Evolutionary conservation across 179 eudicot species (phyloP).

Genomic region (Beta corolliflora): DNA sequence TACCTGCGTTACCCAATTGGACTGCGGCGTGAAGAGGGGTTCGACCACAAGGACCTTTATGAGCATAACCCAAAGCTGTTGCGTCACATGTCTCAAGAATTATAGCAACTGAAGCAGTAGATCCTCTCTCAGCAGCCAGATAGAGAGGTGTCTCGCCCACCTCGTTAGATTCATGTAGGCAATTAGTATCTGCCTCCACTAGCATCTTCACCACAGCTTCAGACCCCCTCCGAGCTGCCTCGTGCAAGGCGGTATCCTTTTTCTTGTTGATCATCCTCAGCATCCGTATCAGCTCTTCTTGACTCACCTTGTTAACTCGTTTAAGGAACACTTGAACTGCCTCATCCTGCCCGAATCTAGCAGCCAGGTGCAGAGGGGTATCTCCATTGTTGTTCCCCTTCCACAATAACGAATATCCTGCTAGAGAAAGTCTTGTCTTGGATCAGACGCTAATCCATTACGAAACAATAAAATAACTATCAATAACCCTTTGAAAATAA

Average conservation of each 20-base stretch:
- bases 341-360: slow-evolving; percentile 5
- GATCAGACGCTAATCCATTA: neutral
- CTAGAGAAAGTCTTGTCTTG: neutral
- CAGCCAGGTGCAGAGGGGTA: slow-evolving; percentile 13
- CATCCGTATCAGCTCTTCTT: neutral
- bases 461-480: no score
- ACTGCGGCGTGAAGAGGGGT: slow-evolving; percentile 23
- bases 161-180: slow-evolving; percentile 6
- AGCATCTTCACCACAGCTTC: neutral
- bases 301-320: neutral
- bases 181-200: slow-evolving; percentile 1
- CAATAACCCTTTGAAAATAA: no score
- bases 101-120: neutral
- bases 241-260: slow-evolving; percentile 21
- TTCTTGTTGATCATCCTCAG: slow-evolving; percentile 5
- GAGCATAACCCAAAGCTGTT: neutral
- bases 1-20: slow-evolving; percentile 17
- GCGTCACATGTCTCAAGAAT: neutral
- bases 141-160: slow-evolving; percentile 23
- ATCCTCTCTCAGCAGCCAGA: slow-evolving; percentile 22
- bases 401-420: neutral
- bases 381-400: slow-evolving; percentile 11
- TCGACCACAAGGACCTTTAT: slow-evolving; percentile 20
- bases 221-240: slow-evolving; percentile 16
- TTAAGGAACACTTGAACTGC: slow-evolving; percentile 4